Evolutionary conservation across 768 basidiomycete species (phyloP), one percentile per base, ranked within the genome.

Genomic region (Mycena epipterygia): DNA sequence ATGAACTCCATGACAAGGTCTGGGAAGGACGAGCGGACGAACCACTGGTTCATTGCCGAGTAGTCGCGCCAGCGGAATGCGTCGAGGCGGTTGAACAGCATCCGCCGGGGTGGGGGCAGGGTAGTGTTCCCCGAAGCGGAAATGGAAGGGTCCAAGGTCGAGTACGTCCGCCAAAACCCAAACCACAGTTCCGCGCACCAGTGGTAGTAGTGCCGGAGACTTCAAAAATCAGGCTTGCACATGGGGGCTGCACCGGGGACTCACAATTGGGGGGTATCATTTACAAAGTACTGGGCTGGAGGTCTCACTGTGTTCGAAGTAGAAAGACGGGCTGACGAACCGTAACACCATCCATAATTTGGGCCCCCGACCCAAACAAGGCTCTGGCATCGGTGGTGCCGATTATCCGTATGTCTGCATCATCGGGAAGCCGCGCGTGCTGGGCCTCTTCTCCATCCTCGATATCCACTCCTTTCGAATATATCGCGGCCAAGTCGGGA

Each of bases 201-300:
- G 76, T 98, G 96, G 78, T 96, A 97, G 78, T 97, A 97, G 80
- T 97, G 96, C 1, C 93, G 93, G 64, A 97, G 87, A 81, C 94
- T 95, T 53, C 30, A 12, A 63, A 32, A 58, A 13, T 64, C n/a
- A 37, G 62, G 14, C 33, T 39, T 35, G 30, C 32, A n/a, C 44
- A n/a, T 13, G 2, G 23, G 46, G 12, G 19, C 61, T 42, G 23
- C 27, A 27, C 30, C 42, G 59, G 23, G 32, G 39, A 84, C 90
- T 67, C 77, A 94, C 93, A 90, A 98, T 85, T 98, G 95, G 21
- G 89, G 87, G 6, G 93, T 90, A 70, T 97, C 96, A 76, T 96
- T 96, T 30, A 92, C 84, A 13, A 96, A 84, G 83, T 93, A 94
- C 89, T 95, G 67, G 32, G 35, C 64, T 5, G 6, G 33, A 12